phyloP scores from a whole-genome alignment of 176 grass and related monocot genomes.

The Olyra latifolia region DNA sequence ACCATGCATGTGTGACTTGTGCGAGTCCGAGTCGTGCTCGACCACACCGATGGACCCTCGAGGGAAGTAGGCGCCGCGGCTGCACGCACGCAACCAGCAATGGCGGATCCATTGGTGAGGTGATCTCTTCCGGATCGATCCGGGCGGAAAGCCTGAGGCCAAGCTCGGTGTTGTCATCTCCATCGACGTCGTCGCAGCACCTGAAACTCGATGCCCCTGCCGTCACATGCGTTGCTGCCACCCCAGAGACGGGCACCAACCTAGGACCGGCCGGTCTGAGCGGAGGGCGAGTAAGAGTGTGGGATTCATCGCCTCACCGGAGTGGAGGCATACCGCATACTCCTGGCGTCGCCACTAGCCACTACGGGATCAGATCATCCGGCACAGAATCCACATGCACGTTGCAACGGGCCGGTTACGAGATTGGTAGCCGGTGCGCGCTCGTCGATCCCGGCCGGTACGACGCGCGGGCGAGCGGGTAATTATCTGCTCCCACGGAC shows the following conservation, averaged over 20 bases:
- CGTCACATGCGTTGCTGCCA: slow-evolving; percentile 30
- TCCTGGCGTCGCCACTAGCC: background rate
- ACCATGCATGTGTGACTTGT: too few species aligned
- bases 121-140: background rate
- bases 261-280: background rate
- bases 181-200: background rate
- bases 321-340: background rate
- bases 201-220: background rate
- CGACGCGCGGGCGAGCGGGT: too few species aligned
- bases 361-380: background rate
- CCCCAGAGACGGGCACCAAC: background rate
- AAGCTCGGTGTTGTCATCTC: slow-evolving; percentile 38
- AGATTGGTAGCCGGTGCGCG: too few species aligned
- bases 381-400: background rate
- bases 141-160: background rate
- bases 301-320: background rate
- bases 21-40: background rate
- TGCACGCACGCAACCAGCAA: slow-evolving; percentile 31
- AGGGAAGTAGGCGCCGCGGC: slow-evolving; percentile 9
- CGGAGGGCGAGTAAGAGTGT: slow-evolving; percentile 1
- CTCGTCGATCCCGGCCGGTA: too few species aligned
- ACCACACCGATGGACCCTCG: background rate
- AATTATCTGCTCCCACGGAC: slow-evolving; percentile 19
- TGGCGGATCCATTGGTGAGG: background rate
- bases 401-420: too few species aligned